Evolutionary conservation across 2,329 filamentous ascomycete species (phyloP).

Genomic region (Corniculantispora saksenae): DNA sequence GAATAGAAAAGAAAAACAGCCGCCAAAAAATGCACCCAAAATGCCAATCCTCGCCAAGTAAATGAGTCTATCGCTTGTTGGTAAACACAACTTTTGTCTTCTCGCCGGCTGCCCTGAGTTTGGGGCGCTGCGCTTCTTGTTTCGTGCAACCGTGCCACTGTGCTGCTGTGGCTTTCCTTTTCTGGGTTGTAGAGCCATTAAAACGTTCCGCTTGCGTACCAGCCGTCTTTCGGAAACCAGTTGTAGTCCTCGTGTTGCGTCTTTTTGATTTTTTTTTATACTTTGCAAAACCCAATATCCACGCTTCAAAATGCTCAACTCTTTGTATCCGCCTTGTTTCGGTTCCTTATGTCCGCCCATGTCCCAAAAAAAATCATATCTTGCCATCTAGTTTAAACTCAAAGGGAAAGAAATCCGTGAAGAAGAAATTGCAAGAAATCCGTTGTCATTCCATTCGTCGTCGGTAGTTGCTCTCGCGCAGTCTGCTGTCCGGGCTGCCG

Average conservation of each 20-base stretch:
- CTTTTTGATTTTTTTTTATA: neutral
- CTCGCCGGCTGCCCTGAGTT: neutral
- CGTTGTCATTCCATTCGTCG: constrained; percentile 34
- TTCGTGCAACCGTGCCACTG: constrained; percentile 9
- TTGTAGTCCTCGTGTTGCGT: constrained; percentile 9
- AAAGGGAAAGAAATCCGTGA: neutral
- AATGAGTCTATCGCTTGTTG: constrained; percentile 13
- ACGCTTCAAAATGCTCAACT: constrained; percentile 14
- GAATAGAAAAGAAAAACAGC: neutral
- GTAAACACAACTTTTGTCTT: constrained; percentile 14
- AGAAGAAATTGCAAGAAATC: neutral
- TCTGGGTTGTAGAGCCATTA: constrained; percentile 1
- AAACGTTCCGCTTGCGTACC: constrained; percentile 17
- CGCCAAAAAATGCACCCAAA: neutral
- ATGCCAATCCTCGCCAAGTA: constrained; percentile 6
- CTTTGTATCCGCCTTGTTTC: constrained; percentile 2
- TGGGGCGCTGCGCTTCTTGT: neutral
- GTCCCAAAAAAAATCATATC: neutral
- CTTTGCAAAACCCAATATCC: constrained; percentile 10
- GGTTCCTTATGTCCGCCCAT: too few relatives aligned
- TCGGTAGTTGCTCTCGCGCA: constrained; percentile 48
- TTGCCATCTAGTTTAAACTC: constrained; percentile 3
- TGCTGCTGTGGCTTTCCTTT: constrained; percentile 9
- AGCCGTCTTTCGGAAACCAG: constrained; percentile 17
- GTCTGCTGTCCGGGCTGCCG: constrained; percentile 49